Conservation (phyloP, 352 stramenopile species). For the Globisporangium apiculatum region DNA sequence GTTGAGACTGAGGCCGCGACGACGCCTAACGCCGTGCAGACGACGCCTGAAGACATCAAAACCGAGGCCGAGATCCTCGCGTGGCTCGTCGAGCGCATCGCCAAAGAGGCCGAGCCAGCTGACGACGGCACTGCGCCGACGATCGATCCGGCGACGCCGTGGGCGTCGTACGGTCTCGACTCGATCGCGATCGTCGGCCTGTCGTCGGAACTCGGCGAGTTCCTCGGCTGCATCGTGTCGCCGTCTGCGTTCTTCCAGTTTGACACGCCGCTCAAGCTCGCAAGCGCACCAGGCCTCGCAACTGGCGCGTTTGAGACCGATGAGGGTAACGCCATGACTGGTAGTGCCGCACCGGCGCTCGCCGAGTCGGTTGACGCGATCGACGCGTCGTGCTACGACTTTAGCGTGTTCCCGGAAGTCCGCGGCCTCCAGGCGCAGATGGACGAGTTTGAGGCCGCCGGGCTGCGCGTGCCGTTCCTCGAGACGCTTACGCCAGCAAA, state of each 20-base stretch:
- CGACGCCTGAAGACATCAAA: constrained; percentile 31
- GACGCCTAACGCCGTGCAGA: constrained; percentile 2
- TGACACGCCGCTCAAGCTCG: constrained; percentile 51
- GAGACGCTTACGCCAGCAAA: constrained; percentile 66
- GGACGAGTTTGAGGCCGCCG: constrained; percentile 65
- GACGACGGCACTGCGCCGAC: constrained; percentile 13
- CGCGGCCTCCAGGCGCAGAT: constrained; percentile 56
- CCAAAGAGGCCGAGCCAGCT: constrained; percentile 28
- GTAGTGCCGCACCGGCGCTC: constrained; percentile 12
- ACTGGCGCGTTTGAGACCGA: constrained; percentile 37
- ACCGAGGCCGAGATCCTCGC: constrained; percentile 60
- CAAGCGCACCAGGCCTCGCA: constrained; percentile 45
- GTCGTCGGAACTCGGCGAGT: constrained; percentile 57
- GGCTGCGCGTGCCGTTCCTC: constrained; percentile 59
- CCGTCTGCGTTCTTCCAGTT: constrained; percentile 68
- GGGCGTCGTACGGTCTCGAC: constrained; percentile 57
- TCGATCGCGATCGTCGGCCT: constrained; percentile 62
- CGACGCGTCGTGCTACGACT: constrained; percentile 56
- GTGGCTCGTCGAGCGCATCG: constrained; percentile 60
- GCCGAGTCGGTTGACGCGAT: constrained; percentile 51
- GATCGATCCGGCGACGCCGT: constrained; percentile 52
- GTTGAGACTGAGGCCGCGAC: constrained; percentile 9
- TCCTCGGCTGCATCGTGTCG: constrained; percentile 59
- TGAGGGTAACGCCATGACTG: neutral
- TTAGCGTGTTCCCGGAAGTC: constrained; percentile 61